Base-by-base conservation (phyloP, 129 eudicot genomes). In the Glebionis coronaria region DNA sequence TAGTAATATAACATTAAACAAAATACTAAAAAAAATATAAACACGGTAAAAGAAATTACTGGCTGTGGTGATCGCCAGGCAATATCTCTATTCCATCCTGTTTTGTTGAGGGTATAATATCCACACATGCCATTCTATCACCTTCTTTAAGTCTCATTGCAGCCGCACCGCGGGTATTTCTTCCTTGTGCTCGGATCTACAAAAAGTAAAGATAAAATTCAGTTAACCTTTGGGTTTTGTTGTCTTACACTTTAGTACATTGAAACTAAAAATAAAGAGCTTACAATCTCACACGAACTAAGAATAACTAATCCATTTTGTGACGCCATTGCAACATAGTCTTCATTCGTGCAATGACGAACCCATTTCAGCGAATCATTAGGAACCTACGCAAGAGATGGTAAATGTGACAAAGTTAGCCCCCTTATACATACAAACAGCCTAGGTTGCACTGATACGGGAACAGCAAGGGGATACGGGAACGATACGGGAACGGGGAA, bases 291-390 rank as follows among this genome's bases (percentile, higher is more conserved):
- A 76, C 99, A 86, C 42, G 93, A 82, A 63, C 85, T 83, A 75
- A 94, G 76, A 61, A 90, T 85, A 73, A 90, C 95, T 81, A 82
- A 67, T 63, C 99, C 99, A 44, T 89, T 89, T 63, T 89, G 93
- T 51, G 99, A 94, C 70, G 99, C 99, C 97, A 94, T 94, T 59
- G 97, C 99, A 61, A 94, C 90, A 79, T 77, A 78, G 66, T 94
- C 97, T 75, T 83, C 88, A 76, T 94, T 90, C 38, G 93, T 76
- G 78, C 99, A 94, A 61, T 77, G 82, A 15, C 88, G 84, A 38
- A 94, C 99, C 99, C 99, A 94, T 78, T 84, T 94, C 15, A 94
- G 85, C 69, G 88, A 89, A 83, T 94, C 99, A 42, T 95, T 95
- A 61, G 95, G 93, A 57, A 94, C 97, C 99, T 94, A 46, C 45